Percentiles rank a stretch among this genome's conserved stretches.
phyloP scores from a whole-genome alignment of 257 asterid species.

The Solanum gandarillasii region DNA sequence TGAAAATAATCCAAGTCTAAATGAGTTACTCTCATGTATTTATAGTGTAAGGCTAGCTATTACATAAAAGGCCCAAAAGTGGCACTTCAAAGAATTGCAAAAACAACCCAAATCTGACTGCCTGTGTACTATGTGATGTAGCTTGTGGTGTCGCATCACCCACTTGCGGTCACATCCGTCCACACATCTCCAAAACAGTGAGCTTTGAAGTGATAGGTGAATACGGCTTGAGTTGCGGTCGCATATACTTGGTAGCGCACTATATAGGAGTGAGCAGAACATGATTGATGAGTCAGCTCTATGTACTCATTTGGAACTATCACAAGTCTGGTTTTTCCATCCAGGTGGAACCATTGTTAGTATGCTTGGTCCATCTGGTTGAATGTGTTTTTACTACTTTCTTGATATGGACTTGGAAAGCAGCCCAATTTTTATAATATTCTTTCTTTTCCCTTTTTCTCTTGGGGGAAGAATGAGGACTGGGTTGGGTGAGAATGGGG shows the following conservation, averaged over 20 bases:
- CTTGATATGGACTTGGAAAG: background rate
- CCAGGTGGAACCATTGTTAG: background rate
- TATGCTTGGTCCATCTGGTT: background rate
- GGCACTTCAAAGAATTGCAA: background rate
- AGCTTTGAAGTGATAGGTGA: background rate
- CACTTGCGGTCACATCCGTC: background rate
- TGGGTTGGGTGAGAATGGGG: background rate
- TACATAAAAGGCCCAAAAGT: background rate
- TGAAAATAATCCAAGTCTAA: background rate
- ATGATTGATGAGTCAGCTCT: background rate
- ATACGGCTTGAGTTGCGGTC: background rate
- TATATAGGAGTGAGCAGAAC: background rate
- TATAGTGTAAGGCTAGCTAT: background rate
- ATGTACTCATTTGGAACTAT: background rate
- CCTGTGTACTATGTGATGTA: background rate
- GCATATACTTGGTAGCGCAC: background rate
- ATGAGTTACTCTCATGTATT: background rate
- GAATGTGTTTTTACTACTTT: background rate
- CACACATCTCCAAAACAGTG: background rate
- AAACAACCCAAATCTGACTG: background rate
- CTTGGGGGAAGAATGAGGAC: background rate
- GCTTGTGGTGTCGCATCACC: background rate
- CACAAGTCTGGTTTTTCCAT: background rate
- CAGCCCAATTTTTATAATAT: background rate
- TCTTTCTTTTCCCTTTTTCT: background rate